Conservation (phyloP, 1,284 basidiomycete species). For the Gomphus bonarii region DNA sequence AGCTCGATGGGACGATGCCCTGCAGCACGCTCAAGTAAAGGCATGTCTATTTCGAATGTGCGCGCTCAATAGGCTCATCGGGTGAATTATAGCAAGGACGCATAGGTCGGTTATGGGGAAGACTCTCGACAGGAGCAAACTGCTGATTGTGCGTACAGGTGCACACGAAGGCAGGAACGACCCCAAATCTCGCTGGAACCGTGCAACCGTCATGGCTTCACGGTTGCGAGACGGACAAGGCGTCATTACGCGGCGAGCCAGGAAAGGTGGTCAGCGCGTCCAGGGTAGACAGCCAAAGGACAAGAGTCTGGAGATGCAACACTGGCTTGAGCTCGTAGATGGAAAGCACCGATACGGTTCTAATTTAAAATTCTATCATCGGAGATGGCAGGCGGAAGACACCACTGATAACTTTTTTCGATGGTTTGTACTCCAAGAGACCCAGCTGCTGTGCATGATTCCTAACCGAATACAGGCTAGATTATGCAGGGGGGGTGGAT, state of each 20-base stretch:
- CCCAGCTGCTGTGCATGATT: background rate
- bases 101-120: background rate
- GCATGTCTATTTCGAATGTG: conserved; percentile 19
- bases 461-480: conserved; percentile 41
- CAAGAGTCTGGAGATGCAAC: conserved; percentile 46
- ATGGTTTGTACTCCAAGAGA: conserved; percentile 32
- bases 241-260: conserved; percentile 21
- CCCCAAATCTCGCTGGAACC: conserved; percentile 34
- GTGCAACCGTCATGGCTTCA: conserved; percentile 32
- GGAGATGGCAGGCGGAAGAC: conserved; percentile 50
- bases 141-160: conserved; percentile 17
- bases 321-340: conserved; percentile 61
- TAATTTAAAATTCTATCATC: conserved; percentile 54
- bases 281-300: conserved; percentile 24
- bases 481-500: conserved; percentile 56
- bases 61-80: conserved; percentile 3
- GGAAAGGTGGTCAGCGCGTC: conserved; percentile 17
- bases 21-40: conserved; percentile 29
- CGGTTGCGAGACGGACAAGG: conserved; percentile 35
- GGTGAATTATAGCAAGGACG: conserved; percentile 1
- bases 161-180: conserved; percentile 37
- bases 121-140: background rate
- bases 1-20: conserved; percentile 34
- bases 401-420: conserved; percentile 64
- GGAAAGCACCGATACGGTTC: conserved; percentile 63